phyloP scores from a whole-genome alignment of 177 flowering plant species.

The Vitis hybrid region DNA sequence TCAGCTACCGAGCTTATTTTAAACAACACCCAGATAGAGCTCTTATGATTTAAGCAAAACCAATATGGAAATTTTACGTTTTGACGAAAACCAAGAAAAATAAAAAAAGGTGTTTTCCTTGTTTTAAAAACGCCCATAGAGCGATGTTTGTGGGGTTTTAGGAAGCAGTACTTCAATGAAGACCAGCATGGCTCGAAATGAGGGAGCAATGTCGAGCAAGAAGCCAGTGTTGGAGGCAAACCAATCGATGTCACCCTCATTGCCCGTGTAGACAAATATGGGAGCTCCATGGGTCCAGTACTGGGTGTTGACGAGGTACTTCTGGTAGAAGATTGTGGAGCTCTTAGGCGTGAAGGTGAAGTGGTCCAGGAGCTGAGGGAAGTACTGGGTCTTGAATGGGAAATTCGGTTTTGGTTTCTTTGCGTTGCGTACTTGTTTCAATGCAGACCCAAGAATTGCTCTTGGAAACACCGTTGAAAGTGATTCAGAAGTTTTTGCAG shows the following conservation, averaged over 20 bases:
- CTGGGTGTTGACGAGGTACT: constrained; percentile 45
- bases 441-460: constrained; percentile 19
- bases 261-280: constrained; percentile 59
- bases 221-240: constrained; percentile 62
- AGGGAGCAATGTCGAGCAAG: constrained; percentile 59
- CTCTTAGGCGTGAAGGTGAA: constrained; percentile 54
- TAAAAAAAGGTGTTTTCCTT: not conserved
- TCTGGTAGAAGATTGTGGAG: constrained; percentile 51
- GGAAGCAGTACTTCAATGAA: constrained; percentile 46
- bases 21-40: not conserved
- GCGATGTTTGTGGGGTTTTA: not conserved
- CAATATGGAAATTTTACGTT: not conserved
- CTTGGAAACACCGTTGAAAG: constrained; percentile 26
- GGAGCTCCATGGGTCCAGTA: constrained; percentile 48
- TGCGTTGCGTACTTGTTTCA: constrained; percentile 2
- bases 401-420: constrained; percentile 26
- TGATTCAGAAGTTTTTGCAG: constrained; percentile 15
- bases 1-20: not conserved
- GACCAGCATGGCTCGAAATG: constrained; percentile 49
- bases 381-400: constrained; percentile 46
- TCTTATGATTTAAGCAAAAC: not conserved
- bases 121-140: not conserved
- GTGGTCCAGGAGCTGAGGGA: constrained; percentile 59
- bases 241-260: constrained; percentile 64
- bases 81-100: not conserved